These are phyloP conservation scores for Volvox reticuliferus DNA, from an alignment of 139 green algal species.

Conservation along the genomic window DNA sequence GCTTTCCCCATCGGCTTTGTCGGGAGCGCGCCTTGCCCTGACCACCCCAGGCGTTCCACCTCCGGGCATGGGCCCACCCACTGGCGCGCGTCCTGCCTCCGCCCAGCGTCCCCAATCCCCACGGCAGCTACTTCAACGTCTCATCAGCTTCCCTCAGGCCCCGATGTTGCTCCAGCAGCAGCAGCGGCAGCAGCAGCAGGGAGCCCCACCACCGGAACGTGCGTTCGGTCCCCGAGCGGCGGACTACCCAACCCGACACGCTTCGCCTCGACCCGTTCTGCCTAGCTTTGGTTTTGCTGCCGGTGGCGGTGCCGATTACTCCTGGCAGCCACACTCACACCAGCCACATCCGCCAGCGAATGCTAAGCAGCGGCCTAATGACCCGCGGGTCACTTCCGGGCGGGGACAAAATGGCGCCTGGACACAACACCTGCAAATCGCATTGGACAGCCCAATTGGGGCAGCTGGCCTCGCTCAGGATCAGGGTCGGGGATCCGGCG, in stretches of 20 bases:
- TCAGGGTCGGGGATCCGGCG: not conserved
- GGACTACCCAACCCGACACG: slow-evolving; percentile 22
- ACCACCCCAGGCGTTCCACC: not conserved
- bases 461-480: too few relatives aligned
- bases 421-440: not conserved
- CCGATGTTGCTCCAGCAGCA: not conserved
- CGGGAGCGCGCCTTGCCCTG: not conserved
- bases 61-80: not conserved
- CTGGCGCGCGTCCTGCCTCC: not conserved
- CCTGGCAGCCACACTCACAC: not conserved
- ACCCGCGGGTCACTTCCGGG: not conserved
- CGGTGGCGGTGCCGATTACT: not conserved
- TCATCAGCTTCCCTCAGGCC: not conserved
- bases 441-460: not conserved
- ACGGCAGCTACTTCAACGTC: not conserved
- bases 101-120: not conserved
- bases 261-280: not conserved
- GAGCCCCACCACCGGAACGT: slow-evolving; percentile 17
- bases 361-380: not conserved
- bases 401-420: not conserved
- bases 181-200: not conserved
- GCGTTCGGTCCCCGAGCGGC: slow-evolving; percentile 22
- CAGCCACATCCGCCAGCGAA: not conserved
- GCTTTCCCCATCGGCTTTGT: not conserved
- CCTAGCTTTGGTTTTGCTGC: not conserved